Percentiles rank a stretch among this genome's conserved stretches.
Conservation (phyloP, 1,139 yeast species). For the Nakaseomyces bracarensis region DNA sequence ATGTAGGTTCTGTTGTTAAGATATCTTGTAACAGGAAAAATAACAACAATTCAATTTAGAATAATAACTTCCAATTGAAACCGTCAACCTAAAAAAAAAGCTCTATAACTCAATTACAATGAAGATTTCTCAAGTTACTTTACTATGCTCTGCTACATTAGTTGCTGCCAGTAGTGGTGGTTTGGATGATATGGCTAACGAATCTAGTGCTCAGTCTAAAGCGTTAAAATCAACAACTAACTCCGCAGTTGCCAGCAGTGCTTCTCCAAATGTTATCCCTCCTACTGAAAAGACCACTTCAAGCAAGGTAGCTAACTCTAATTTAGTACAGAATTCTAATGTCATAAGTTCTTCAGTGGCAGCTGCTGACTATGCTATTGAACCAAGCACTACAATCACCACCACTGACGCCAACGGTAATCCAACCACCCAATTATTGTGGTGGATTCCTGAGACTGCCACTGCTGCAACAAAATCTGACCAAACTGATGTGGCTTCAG, state of each 20-base stretch:
- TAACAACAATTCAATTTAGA: background rate
- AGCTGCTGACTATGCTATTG: slow-evolving; percentile 13
- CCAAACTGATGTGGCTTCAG: slow-evolving; percentile 7
- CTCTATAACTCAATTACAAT: background rate
- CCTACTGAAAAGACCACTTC: background rate
- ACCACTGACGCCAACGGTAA: slow-evolving; percentile 22
- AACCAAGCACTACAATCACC: slow-evolving; percentile 19
- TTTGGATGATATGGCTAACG: slow-evolving; percentile 4
- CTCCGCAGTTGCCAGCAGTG: background rate
- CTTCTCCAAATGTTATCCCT: background rate
- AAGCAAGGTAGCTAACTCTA: background rate
- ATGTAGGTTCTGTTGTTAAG: no score
- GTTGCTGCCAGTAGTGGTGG: slow-evolving; percentile 5
- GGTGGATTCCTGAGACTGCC: slow-evolving; percentile 17
- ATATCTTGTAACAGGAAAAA: no score
- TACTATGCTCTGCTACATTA: background rate
- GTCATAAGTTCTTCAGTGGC: background rate
- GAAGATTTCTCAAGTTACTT: slow-evolving; percentile 5
- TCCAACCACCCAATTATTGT: slow-evolving; percentile 18
- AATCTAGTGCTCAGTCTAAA: background rate
- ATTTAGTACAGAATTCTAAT: background rate
- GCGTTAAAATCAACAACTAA: no score
- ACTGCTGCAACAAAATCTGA: slow-evolving; percentile 8
- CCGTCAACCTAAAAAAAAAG: background rate
- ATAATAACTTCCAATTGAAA: background rate